Percentiles rank a stretch among this genome's conserved stretches.
These are phyloP conservation scores for Balamuthia mandrillaris DNA, from an alignment of 208 protist species.

Conservation along the genomic window DNA sequence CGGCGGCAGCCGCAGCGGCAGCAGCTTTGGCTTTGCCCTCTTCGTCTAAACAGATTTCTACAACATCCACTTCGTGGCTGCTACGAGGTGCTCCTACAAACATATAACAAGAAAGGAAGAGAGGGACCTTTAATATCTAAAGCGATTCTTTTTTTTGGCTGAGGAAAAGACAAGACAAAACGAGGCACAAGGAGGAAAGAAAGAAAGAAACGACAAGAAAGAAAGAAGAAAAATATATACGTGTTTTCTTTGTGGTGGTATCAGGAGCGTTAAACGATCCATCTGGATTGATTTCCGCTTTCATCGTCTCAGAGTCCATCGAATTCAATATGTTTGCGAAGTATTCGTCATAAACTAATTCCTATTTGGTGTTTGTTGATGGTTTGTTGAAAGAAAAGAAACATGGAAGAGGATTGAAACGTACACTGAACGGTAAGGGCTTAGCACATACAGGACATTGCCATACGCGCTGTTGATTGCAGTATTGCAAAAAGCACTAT, in stretches of 20 bases:
- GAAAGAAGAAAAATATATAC: not conserved
- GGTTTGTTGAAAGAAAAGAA: not conserved
- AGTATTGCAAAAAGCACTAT: not conserved
- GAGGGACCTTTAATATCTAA: too few relatives aligned
- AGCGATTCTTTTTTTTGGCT: too few relatives aligned
- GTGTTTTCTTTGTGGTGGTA: not conserved
- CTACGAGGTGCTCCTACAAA: too few relatives aligned
- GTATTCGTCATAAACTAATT: slow-evolving; percentile 1
- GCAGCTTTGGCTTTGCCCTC: too few relatives aligned
- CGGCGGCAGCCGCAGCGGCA: too few relatives aligned
- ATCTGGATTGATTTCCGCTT: slow-evolving; percentile 5
- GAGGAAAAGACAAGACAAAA: too few relatives aligned
- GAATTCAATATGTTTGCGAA: not conserved
- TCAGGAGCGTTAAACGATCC: slow-evolving; percentile 1
- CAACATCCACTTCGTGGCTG: too few relatives aligned
- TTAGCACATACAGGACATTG: not conserved
- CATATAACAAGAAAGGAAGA: too few relatives aligned
- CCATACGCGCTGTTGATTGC: slow-evolving; percentile 12
- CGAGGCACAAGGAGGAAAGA: not conserved
- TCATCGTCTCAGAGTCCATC: slow-evolving; percentile 32
- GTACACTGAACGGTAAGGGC: not conserved
- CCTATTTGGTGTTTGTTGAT: not conserved
- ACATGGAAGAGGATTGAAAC: not conserved
- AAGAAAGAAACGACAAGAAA: not conserved
- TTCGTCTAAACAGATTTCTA: too few relatives aligned